Percentiles rank a stretch among this genome's conserved stretches.
Evolutionary conservation across 1,139 yeast species (phyloP).

Genomic region (Zhuliangozyma parablackwelliae): DNA sequence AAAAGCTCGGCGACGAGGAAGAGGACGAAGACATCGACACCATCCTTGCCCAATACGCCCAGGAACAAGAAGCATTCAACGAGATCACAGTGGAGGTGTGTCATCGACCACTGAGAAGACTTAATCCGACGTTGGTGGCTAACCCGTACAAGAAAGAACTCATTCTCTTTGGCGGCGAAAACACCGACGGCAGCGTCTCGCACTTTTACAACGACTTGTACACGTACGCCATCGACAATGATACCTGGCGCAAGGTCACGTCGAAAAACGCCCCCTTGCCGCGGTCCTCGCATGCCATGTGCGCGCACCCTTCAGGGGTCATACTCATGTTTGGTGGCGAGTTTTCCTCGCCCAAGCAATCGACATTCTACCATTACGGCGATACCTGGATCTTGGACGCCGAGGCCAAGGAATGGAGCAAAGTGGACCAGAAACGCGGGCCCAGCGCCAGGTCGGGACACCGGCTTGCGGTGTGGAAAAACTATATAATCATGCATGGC

Average conservation of each 20-base stretch:
- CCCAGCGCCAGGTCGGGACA: conserved; percentile 94
- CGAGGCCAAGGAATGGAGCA: conserved; percentile 83
- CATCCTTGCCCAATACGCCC: conserved; percentile 70
- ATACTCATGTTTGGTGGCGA: conserved; percentile 92
- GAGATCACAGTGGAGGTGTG: conserved; percentile 61
- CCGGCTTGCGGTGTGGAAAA: conserved; percentile 87
- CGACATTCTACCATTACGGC: conserved; percentile 92
- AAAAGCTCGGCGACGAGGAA: conserved; percentile 68
- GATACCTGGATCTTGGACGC: conserved; percentile 94
- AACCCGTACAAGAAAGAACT: conserved; percentile 80
- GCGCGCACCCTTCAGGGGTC: conserved; percentile 87
- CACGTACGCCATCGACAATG: conserved; percentile 71
- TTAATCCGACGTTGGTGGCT: conserved; percentile 72
- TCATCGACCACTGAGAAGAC: conserved; percentile 59
- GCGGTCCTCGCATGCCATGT: conserved; percentile 90
- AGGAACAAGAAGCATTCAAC: conserved; percentile 74
- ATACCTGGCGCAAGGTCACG: conserved; percentile 72
- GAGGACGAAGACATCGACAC: conserved; percentile 89
- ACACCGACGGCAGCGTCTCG: conserved; percentile 51
- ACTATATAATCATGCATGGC: conserved; percentile 78
- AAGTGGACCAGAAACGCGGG: conserved; percentile 62
- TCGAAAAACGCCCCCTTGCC: conserved; percentile 91
- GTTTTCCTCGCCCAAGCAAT: conserved; percentile 92
- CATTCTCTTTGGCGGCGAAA: conserved; percentile 87
- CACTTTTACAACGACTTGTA: conserved; percentile 78